Conservation (phyloP, 805 yeast species). For the Ogataea neopini region DNA sequence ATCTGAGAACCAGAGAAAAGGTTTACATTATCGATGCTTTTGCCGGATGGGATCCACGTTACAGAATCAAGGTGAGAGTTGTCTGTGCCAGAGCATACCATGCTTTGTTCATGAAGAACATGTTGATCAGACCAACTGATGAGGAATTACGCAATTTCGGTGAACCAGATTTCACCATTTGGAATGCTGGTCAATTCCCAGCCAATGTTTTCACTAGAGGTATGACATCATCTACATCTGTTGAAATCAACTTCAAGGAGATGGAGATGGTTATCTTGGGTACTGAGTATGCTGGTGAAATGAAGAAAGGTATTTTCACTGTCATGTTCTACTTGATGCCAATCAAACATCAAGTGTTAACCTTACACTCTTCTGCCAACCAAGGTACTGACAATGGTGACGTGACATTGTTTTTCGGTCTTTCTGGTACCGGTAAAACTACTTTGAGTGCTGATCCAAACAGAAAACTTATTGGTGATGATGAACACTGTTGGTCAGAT, state of each 20-base stretch:
- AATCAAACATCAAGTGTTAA: constrained; percentile 83
- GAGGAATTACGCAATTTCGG: constrained; percentile 90
- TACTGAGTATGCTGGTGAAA: constrained; percentile 99
- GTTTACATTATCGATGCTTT: constrained; percentile 93
- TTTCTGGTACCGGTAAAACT: constrained; percentile 98
- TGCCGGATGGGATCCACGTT: constrained; percentile 99
- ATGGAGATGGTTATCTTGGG: constrained; percentile 99
- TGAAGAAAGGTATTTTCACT: constrained; percentile 99
- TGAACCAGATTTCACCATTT: constrained; percentile 96
- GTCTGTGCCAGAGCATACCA: constrained; percentile 99
- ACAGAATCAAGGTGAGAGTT: constrained; percentile 92
- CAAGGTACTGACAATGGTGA: constrained; percentile 82
- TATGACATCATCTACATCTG: constrained; percentile 95
- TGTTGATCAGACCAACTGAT: constrained; percentile 92
- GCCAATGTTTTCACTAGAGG: constrained; percentile 96
- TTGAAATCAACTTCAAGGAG: constrained; percentile 92
- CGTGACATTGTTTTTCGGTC: constrained; percentile 93
- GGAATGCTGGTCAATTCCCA: constrained; percentile 99
- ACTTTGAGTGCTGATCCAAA: constrained; percentile 95
- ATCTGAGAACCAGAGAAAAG: constrained; percentile 92
- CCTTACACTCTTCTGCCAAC: constrained; percentile 93
- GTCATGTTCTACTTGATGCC: constrained; percentile 99
- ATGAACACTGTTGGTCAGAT: constrained; percentile 99
- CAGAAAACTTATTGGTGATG: constrained; percentile 94
- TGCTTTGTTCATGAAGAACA: constrained; percentile 96